Conservation (phyloP, 768 basidiomycete species). For the Basidioascus undulatus region DNA sequence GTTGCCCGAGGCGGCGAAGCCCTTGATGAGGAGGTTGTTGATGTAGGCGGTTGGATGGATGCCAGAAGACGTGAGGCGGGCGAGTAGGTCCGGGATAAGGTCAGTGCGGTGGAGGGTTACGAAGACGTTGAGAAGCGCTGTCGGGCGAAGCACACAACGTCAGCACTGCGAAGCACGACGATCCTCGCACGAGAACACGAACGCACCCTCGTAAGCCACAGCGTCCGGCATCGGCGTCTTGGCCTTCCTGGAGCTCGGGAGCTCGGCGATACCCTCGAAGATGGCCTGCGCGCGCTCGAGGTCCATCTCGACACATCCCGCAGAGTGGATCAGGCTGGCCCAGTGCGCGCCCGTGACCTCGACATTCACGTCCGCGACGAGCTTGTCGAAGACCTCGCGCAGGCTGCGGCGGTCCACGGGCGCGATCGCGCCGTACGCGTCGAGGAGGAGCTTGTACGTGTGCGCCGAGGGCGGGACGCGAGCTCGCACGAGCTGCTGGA, state of each 20-base stretch:
- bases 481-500: conserved; percentile 35
- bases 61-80: conserved; percentile 32
- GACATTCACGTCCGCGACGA: conserved; percentile 27
- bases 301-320: conserved; percentile 57
- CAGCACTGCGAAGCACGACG: too few relatives aligned
- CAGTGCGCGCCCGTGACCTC: conserved; percentile 38
- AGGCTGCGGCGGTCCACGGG: conserved; percentile 44
- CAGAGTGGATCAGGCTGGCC: conserved; percentile 69
- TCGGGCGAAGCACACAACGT: too few relatives aligned
- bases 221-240: conserved; percentile 37
- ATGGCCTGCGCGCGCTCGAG: conserved; percentile 46
- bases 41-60: conserved; percentile 90
- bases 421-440: conserved; percentile 56
- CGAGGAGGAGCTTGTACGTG: conserved; percentile 89
- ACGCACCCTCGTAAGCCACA: conserved; percentile 74
- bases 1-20: conserved; percentile 40
- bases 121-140: conserved; percentile 62
- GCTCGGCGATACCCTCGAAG: conserved; percentile 44
- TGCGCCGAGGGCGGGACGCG: conserved; percentile 55
- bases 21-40: conserved; percentile 48
- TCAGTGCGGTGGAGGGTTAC: conserved; percentile 55
- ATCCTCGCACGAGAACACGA: too few relatives aligned
- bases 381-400: conserved; percentile 41
- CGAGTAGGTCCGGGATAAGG: conserved; percentile 41
- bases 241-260: conserved; percentile 6